Base-by-base conservation (phyloP, 2,329 filamentous ascomycete species). In the Colletotrichum sp. region DNA sequence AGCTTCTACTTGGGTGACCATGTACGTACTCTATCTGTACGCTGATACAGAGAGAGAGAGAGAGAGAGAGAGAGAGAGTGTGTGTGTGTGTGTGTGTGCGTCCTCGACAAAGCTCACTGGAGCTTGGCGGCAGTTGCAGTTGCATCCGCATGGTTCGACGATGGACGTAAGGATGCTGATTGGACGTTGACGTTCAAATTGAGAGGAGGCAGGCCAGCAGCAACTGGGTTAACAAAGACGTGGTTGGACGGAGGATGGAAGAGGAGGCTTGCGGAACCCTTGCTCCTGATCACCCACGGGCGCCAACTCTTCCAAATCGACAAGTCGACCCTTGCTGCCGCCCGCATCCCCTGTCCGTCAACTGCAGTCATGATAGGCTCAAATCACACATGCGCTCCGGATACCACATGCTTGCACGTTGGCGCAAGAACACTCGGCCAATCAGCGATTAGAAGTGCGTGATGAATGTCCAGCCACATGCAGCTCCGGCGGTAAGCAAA, bases 401-500 rank as follows among this genome's bases (percentile, higher is more conserved):
- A 70, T 76, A 59, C 75, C 58, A 72, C 75, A 72, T 72, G 71
- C 62, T 61, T 71, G 63, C 81, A 82, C 76, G 73, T 76, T 69
- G 55, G 75, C 75, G 72, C 74, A 76, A 67, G 65, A 78, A 76
- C 57, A 72, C n/a, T 59, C 51, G 51, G 61, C 86, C 85, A 87
- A 87, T 87, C 78, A 85, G 72, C 71, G 63, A 18, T 63, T 70
- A 58, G 70, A 73, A 59, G 68, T 72, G 76, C 78, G 85, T 87
- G 86, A 87, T 82, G 79, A 80, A 79, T 76, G 65, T 76, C 77
- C 82, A 82, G 81, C 81, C 82, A 81, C 78, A 78, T 84, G 83
- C 84, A 86, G 80, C 77, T 75, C 80, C 81, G 86, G 86, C 86
- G 86, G 86, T 82, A 87, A 88, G 79, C 71, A 73, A 57, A 67